Evolutionary conservation across 257 asterid genomes (phyloP), one percentile per base, ranked within the genome.

Genomic region (Galeopsis tetrahit): DNA sequence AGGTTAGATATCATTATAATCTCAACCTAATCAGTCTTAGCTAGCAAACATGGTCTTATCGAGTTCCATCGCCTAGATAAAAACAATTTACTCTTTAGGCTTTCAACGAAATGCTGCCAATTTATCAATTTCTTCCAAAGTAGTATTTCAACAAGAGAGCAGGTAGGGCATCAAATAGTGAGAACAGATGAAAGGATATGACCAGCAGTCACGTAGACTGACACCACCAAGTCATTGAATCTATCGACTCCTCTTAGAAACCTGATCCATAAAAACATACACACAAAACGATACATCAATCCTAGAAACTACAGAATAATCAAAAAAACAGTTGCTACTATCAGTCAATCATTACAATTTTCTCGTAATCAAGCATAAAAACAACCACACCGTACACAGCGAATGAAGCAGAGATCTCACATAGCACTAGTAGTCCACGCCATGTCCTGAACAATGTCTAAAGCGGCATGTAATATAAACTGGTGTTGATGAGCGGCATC

Each of bases 341-440:
- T 40, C 56, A 60, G 3, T 39, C 39, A 31, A 15, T 15, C n/a
- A 46, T 2, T 66, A 5, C 28, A 13, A 46, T 44, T 55, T 40
- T 49, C n/a, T 21, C 39, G 31, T 17, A 46, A 7, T 14, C 63
- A 43, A 49, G 62, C 63, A 17, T 3, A 42, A 11, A 48, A 5
- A 57, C 48, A 48, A 56, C 31, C 34, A 40, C 17, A 48, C 6
- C 14, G 13, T 3, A 42, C 36, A 35, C 28, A 46, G 46, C 7
- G 62, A 83, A 13, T 10, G 46, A 68, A 70, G 38, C 10, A 14
- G 57, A 40, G 85, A 81, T 72, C 94, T 90, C 75, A 95, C 97
- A 95, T 95, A 39, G 98, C 97, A 85, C 91, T 92, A 49, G 99
- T 92, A 80, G 96, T 88, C 98, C 99, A 95, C 15, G 98, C 98